Conservation (phyloP, 139 green algal species). For the Yamagishiella unicocca region DNA sequence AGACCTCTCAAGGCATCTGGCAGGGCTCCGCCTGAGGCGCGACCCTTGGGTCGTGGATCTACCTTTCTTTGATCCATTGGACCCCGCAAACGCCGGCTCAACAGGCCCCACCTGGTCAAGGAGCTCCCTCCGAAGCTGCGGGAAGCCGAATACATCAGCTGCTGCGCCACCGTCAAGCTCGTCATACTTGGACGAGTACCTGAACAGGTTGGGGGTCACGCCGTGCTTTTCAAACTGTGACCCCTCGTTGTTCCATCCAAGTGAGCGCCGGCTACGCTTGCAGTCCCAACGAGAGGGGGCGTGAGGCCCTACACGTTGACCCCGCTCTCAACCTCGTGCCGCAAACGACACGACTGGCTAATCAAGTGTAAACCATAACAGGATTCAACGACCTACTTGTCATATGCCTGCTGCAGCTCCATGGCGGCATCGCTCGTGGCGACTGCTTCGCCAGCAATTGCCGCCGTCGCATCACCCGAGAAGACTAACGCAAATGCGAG, state of each 20-base stretch:
- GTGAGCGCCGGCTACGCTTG: not conserved
- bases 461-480: not conserved
- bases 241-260: not conserved
- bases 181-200: constrained; percentile 67
- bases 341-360: not conserved
- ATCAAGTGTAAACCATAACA: not conserved
- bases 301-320: not conserved
- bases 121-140: constrained; percentile 61
- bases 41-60: no score
- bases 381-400: not conserved
- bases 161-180: constrained; percentile 69
- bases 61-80: no score
- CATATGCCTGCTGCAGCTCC: constrained; percentile 36
- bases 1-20: no score
- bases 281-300: not conserved
- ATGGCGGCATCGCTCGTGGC: not conserved
- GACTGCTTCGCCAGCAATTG: not conserved
- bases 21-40: no score
- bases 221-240: not conserved
- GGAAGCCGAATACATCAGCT: constrained; percentile 70
- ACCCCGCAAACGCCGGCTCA: no score
- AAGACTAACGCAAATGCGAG: not conserved
- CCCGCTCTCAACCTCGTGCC: not conserved
- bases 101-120: constrained; percentile 54
- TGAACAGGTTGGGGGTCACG: not conserved